Evolutionary conservation across 2,329 filamentous ascomycete species (phyloP).

Genomic region (Sarocladiaceae sp.): DNA sequence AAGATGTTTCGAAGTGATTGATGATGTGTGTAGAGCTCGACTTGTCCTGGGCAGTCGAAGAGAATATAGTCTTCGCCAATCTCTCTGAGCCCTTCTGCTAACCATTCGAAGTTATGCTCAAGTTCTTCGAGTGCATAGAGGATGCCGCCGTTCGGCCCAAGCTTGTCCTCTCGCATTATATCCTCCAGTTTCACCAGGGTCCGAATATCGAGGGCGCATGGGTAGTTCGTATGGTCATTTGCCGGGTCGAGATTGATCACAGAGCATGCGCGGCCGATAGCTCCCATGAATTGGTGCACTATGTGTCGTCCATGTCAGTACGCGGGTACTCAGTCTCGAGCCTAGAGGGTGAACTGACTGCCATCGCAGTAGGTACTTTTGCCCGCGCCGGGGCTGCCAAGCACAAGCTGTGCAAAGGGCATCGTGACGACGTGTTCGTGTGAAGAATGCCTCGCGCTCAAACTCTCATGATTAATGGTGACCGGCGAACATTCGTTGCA

Average conservation of each 20-base stretch:
- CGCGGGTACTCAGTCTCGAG: neutral
- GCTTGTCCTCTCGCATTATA: constrained; percentile 84
- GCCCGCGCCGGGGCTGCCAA: constrained; percentile 91
- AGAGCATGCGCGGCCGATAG: constrained; percentile 91
- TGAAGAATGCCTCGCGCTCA: neutral
- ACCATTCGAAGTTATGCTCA: constrained; percentile 90
- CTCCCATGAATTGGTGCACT: constrained; percentile 97
- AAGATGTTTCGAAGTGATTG: constrained; percentile 89
- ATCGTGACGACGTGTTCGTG: constrained; percentile 29
- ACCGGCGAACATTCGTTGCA: too few relatives aligned
- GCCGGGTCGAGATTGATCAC: constrained; percentile 96
- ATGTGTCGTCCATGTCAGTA: neutral
- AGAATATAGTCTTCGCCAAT: constrained; percentile 87
- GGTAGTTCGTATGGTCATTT: constrained; percentile 88
- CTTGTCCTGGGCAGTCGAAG: constrained; percentile 95
- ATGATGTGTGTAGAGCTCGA: constrained; percentile 96
- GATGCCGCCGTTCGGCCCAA: constrained; percentile 90
- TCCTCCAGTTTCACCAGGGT: constrained; percentile 86
- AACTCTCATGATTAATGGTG: neutral
- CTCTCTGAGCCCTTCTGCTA: constrained; percentile 74
- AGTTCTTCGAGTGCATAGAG: constrained; percentile 93
- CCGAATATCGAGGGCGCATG: constrained; percentile 85
- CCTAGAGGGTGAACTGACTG: constrained; percentile 45
- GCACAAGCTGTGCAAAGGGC: constrained; percentile 72
- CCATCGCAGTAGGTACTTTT: constrained; percentile 99